A percentile compares a stretch with the other conserved stretches of the same genome.
Evolutionary conservation across 306 rosid species (phyloP).

Genomic region (Arachis stenosperma): DNA sequence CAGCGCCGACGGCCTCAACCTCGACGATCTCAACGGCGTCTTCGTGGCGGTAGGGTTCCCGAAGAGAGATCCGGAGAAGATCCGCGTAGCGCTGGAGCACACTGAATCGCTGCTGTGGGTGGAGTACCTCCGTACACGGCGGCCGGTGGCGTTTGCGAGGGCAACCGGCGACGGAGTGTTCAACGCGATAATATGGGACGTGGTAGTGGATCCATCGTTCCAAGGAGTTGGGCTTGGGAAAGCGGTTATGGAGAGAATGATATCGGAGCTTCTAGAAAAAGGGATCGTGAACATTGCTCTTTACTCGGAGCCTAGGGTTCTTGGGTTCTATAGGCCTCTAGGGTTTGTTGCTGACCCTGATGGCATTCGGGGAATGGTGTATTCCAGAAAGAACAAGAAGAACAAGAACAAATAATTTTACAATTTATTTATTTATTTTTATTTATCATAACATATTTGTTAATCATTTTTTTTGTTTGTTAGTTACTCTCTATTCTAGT

Average conservation of each 20-base stretch:
- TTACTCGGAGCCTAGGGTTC: constrained; percentile 84
- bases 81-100: constrained; percentile 71
- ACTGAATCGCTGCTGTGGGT: constrained; percentile 78
- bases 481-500: too few species aligned
- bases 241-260: constrained; percentile 79
- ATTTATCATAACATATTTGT: too few species aligned
- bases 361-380: constrained; percentile 86
- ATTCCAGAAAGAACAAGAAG: constrained; percentile 58
- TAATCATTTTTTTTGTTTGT: too few species aligned
- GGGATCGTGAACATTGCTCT: constrained; percentile 77
- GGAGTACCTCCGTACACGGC: constrained; percentile 57
- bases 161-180: constrained; percentile 96
- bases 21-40: constrained; percentile 69
- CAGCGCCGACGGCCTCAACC: constrained; percentile 56
- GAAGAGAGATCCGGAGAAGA: constrained; percentile 68
- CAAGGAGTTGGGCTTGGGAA: constrained; percentile 90
- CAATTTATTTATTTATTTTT: too few species aligned
- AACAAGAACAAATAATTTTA: neutral
- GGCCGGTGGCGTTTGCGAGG: constrained; percentile 83
- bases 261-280: constrained; percentile 47
- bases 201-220: constrained; percentile 88
- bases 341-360: constrained; percentile 91
- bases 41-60: constrained; percentile 94
- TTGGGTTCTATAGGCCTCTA: constrained; percentile 81
- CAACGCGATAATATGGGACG: constrained; percentile 94